phyloP scores from a whole-genome alignment of 345 rosid genomes.

The Salix brachista region DNA sequence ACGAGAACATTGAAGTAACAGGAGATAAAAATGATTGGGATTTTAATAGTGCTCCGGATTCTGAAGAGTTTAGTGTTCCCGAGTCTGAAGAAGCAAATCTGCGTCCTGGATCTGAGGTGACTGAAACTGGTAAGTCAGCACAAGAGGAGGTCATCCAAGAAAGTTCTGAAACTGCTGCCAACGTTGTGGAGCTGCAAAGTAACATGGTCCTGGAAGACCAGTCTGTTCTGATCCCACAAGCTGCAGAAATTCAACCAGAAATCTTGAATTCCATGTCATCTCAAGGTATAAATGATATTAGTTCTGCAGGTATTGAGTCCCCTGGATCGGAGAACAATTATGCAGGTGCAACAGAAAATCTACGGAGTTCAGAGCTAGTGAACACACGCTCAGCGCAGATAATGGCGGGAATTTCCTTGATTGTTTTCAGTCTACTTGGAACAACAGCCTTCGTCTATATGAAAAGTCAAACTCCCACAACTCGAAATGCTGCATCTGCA shows the following conservation, averaged over 20 bases:
- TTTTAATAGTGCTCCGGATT: conserved; percentile 1
- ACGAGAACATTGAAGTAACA: conserved; percentile 17
- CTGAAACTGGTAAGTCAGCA: background rate
- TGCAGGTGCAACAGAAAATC: conserved; percentile 6
- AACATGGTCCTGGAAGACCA: background rate
- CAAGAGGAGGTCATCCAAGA: background rate
- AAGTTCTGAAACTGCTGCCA: background rate
- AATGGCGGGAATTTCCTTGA: conserved; percentile 23
- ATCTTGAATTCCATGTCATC: conserved; percentile 1
- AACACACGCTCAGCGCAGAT: background rate
- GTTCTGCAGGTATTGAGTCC: conserved; percentile 2
- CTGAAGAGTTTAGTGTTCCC: conserved; percentile 8
- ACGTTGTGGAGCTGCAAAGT: background rate
- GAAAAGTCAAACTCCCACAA: conserved; percentile 23
- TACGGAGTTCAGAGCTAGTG: conserved; percentile 13
- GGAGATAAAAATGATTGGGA: conserved; percentile 1
- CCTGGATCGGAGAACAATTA: conserved; percentile 1
- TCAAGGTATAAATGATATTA: conserved; percentile 2
- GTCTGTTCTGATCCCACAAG: background rate
- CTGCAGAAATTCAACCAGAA: conserved; percentile 16
- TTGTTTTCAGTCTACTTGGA: conserved; percentile 37
- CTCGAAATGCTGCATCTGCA: conserved; percentile 11
- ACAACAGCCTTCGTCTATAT: conserved; percentile 23
- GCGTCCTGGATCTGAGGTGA: conserved; percentile 3
- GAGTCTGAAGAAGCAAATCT: conserved; percentile 3